phyloP scores from a whole-genome alignment of 192 early-diverging fungal species.

The Coemansia sp. region DNA sequence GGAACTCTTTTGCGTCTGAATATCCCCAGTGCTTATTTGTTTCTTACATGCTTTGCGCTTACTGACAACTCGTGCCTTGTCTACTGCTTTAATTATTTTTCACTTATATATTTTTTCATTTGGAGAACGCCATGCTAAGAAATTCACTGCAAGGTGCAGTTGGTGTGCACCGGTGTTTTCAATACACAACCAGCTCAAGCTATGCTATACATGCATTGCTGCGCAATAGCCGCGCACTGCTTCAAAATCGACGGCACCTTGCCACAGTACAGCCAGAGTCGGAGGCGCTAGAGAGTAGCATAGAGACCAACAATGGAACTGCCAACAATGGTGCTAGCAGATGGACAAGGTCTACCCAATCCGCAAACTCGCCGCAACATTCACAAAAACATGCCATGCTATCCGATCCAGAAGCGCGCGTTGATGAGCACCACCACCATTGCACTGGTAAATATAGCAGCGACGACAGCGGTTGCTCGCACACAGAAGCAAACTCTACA shows the following conservation, averaged over 20 bases:
- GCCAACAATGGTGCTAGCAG: not conserved
- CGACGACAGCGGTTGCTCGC: not conserved
- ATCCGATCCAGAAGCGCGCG: not conserved
- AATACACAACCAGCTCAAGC: not conserved
- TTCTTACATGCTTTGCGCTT: not conserved
- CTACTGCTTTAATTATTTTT: not conserved
- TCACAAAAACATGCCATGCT: not conserved
- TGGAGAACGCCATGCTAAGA: constrained; percentile 14
- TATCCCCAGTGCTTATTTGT: not conserved
- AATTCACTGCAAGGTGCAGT: constrained; percentile 13
- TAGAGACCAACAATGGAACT: not conserved
- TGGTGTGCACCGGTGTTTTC: not conserved
- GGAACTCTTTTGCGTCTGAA: too few relatives aligned
- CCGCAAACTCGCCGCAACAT: not conserved
- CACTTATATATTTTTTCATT: not conserved
- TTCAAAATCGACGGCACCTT: constrained; percentile 7
- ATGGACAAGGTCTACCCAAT: constrained; percentile 5
- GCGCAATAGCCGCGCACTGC: not conserved
- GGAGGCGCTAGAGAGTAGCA: not conserved
- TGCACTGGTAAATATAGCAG: not conserved
- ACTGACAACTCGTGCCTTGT: not conserved
- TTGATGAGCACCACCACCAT: not conserved
- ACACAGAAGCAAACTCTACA: not conserved
- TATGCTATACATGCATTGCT: not conserved
- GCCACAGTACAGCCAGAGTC: constrained; percentile 17